A percentile compares a stretch with the other conserved stretches of the same genome.
Conservation (phyloP, 495 filamentous ascomycete genomes). For the Beverwykella pulmonaria region DNA sequence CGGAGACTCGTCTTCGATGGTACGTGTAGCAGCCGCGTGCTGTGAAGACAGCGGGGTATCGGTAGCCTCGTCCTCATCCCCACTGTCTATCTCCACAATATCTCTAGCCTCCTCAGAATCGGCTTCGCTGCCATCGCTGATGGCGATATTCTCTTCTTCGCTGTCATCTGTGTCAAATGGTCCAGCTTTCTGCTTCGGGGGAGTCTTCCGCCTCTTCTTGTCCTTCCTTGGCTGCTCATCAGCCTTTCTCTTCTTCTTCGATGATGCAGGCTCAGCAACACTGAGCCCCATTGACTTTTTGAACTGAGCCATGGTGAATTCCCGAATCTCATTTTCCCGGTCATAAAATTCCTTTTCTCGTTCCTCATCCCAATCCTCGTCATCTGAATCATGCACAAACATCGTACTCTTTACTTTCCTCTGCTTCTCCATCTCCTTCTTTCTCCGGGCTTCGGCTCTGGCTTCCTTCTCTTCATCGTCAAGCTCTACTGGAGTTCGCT, state of each 20-base stretch:
- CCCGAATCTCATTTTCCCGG: conserved; percentile 62
- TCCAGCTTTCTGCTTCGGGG: conserved; percentile 13
- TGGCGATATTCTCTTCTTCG: conserved; percentile 24
- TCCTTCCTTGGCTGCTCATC: conserved; percentile 34
- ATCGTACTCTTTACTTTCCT: conserved; percentile 80
- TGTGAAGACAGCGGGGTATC: conserved; percentile 40
- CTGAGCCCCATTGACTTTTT: conserved; percentile 48
- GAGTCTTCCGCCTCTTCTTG: conserved; percentile 43
- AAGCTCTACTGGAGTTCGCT: conserved; percentile 44
- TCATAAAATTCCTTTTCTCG: conserved; percentile 69
- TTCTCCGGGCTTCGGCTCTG: conserved; percentile 44
- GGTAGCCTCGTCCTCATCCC: conserved; percentile 28
- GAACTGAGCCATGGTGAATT: conserved; percentile 54
- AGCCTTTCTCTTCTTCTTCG: conserved; percentile 39
- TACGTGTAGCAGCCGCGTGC: conserved; percentile 10
- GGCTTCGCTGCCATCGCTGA: conserved; percentile 17
- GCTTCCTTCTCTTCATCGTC: conserved; percentile 51
- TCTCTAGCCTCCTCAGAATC: conserved; percentile 18
- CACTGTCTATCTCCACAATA: conserved; percentile 11
- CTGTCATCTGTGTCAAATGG: conserved; percentile 30
- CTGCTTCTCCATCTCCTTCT: conserved; percentile 54
- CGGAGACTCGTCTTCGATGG: conserved; percentile 15
- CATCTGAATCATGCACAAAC: conserved; percentile 77
- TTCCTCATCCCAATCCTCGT: conserved; percentile 73
- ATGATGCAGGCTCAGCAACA: conserved; percentile 1